phyloP scores from a whole-genome alignment of 2,329 filamentous ascomycete species.

The Venturia aucupariae region DNA sequence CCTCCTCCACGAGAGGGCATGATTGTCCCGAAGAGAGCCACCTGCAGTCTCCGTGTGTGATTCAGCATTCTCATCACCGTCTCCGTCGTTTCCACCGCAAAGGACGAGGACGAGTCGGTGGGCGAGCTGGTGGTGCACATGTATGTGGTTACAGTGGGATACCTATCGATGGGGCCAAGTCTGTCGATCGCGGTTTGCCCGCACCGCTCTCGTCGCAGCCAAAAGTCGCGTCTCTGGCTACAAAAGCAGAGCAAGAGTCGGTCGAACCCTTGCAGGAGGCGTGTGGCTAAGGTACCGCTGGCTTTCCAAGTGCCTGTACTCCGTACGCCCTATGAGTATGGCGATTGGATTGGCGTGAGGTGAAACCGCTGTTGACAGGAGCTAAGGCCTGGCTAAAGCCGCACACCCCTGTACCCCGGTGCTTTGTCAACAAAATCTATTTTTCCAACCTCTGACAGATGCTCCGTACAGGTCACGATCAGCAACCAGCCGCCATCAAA shows the following conservation, averaged over 20 bases:
- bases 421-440: neutral
- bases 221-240: neutral
- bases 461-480: neutral
- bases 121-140: neutral
- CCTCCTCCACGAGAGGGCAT: neutral
- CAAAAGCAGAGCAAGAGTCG: neutral
- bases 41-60: neutral
- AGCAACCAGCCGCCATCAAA: neutral
- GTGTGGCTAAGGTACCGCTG: too few species aligned
- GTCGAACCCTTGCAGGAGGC: neutral
- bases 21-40: neutral
- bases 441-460: constrained; percentile 4
- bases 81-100: constrained; percentile 1
- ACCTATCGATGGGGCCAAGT: neutral
- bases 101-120: neutral
- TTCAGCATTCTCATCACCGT: neutral
- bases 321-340: neutral
- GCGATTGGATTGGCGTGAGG: neutral
- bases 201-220: constrained; percentile 2
- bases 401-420: neutral
- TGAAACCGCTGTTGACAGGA: neutral
- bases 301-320: too few species aligned
- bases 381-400: neutral
- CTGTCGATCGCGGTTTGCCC: neutral
- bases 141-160: constrained; percentile 1